These are phyloP conservation scores for Metschnikowia kofuensis DNA, from an alignment of 805 yeast genomes.

Conservation along the genomic window DNA sequence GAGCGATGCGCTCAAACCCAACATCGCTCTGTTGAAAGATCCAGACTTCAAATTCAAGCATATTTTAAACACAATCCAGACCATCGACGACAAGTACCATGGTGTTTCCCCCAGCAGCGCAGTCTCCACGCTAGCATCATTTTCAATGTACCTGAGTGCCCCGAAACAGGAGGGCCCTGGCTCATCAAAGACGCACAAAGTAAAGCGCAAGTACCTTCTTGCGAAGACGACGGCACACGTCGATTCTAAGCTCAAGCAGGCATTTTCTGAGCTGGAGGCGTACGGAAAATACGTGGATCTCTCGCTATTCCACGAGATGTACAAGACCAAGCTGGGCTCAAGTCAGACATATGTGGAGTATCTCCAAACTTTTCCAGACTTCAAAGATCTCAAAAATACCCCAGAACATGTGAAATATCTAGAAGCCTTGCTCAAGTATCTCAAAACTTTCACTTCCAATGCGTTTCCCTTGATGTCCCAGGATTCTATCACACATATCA, in stretches of 20 bases:
- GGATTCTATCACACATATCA: too few relatives aligned
- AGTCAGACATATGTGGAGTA: constrained; percentile 48
- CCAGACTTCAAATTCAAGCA: constrained; percentile 33
- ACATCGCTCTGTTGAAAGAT: constrained; percentile 15
- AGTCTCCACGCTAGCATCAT: constrained; percentile 12
- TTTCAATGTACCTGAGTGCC: constrained; percentile 28
- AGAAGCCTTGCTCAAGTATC: constrained; percentile 44
- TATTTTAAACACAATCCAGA: constrained; percentile 19
- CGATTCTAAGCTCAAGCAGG: constrained; percentile 33
- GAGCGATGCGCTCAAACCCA: constrained; percentile 8
- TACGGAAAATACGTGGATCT: constrained; percentile 67
- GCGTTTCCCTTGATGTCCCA: constrained; percentile 20
- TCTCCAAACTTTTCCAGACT: constrained; percentile 43
- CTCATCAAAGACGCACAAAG: constrained; percentile 16
- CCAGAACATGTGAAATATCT: constrained; percentile 46
- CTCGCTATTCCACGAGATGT: constrained; percentile 46
- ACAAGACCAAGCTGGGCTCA: constrained; percentile 39
- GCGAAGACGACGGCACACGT: constrained; percentile 52
- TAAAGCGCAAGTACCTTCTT: constrained; percentile 37
- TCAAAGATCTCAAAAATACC: constrained; percentile 20
- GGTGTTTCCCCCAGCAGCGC: constrained; percentile 16
- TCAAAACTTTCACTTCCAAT: constrained; percentile 45
- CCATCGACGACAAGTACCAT: constrained; percentile 21
- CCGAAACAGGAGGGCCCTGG: constrained; percentile 22
- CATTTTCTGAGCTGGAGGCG: constrained; percentile 59